Conservation (phyloP, 192 early-diverging fungal species). For the Coemansia sp. region DNA sequence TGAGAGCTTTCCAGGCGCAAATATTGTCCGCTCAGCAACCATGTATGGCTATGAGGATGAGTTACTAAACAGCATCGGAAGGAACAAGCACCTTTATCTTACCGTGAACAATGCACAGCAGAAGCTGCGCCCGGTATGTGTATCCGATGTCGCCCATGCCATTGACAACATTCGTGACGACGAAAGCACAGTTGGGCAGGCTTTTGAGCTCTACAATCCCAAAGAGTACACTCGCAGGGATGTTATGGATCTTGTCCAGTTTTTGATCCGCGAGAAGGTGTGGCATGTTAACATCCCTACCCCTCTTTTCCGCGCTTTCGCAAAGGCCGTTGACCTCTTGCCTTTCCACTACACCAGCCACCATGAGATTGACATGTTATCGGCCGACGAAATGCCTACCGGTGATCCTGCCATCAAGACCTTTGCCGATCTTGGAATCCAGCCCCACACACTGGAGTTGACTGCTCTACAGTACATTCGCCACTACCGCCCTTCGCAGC, state of each 20-base stretch:
- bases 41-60: conserved; percentile 92
- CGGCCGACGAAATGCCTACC: conserved; percentile 68
- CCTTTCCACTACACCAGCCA: conserved; percentile 77
- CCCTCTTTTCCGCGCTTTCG: conserved; percentile 64
- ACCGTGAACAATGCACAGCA: conserved; percentile 43
- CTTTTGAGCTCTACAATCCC: conserved; percentile 84
- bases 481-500: conserved; percentile 73
- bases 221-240: conserved; percentile 72
- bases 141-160: conserved; percentile 83
- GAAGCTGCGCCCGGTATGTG: conserved; percentile 57
- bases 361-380: conserved; percentile 84
- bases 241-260: conserved; percentile 70
- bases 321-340: conserved; percentile 62
- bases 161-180: conserved; percentile 73
- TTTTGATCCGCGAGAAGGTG: conserved; percentile 60
- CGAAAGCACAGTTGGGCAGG: conserved; percentile 75
- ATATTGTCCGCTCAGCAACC: conserved; percentile 86
- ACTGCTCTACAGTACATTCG: conserved; percentile 79
- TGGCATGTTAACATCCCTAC: conserved; percentile 74
- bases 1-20: conserved; percentile 87
- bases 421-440: conserved; percentile 83
- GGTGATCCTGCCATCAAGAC: conserved; percentile 64
- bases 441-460: conserved; percentile 77
- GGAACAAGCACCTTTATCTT: conserved; percentile 41
- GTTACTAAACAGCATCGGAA: conserved; percentile 88